These are phyloP conservation scores for Artemisia annua DNA, from an alignment of 129 eudicot species.

Conservation along the genomic window DNA sequence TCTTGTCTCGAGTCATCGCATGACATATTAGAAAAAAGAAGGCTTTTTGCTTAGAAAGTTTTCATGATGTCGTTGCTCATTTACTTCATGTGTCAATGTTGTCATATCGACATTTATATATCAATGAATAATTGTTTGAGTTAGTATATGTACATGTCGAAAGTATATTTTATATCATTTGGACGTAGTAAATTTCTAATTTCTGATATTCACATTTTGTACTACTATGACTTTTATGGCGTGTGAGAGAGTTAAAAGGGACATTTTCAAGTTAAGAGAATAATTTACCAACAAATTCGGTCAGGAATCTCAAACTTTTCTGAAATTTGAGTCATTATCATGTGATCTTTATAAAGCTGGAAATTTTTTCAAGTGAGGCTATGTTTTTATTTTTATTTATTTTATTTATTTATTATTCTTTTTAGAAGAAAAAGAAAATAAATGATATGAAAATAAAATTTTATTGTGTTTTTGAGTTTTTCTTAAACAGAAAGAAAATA, in stretches of 20 bases:
- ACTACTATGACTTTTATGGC: conserved; percentile 8
- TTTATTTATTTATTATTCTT: too few species aligned
- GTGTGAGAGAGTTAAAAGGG: conserved; percentile 7
- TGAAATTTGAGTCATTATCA: background rate
- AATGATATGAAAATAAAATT: too few species aligned
- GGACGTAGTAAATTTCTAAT: conserved; percentile 4
- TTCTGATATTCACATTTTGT: conserved; percentile 8
- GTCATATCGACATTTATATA: background rate
- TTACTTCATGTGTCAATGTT: background rate
- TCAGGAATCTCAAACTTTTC: conserved; percentile 15
- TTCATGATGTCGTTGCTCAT: background rate
- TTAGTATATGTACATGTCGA: background rate
- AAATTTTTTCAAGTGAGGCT: background rate
- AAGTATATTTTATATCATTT: background rate
- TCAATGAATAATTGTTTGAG: background rate
- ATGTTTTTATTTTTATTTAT: too few species aligned
- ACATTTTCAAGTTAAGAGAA: background rate
- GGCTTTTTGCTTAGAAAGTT: conserved; percentile 6
- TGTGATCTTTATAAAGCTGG: conserved; percentile 8
- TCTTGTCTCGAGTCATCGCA: conserved; percentile 1
- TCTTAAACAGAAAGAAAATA: too few species aligned
- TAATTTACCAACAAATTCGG: conserved; percentile 4
- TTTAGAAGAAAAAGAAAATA: too few species aligned
- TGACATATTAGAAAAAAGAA: background rate
- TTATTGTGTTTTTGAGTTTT: too few species aligned